These are phyloP conservation scores for Thalassiosira profunda DNA, from an alignment of 108 stramenopile species.

Conservation along the genomic window DNA sequence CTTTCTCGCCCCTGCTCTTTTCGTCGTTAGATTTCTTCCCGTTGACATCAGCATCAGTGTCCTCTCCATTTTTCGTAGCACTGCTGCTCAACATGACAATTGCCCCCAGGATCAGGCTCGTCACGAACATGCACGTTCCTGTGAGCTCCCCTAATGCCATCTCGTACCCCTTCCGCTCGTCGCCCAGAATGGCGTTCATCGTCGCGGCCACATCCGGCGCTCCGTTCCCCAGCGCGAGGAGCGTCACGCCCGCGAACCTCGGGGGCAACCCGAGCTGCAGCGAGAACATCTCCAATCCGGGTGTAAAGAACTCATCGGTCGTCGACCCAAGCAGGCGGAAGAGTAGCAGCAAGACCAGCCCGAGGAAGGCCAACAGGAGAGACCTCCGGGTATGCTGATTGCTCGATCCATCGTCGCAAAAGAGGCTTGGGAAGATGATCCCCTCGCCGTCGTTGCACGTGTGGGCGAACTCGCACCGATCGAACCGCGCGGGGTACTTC, in stretches of 20 bases:
- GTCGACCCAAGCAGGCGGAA: slow-evolving; percentile 93
- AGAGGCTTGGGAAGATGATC: slow-evolving; percentile 25
- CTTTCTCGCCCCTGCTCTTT: background rate
- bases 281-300: slow-evolving; percentile 92
- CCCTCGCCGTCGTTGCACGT: slow-evolving; percentile 83
- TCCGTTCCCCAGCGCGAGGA: slow-evolving; percentile 99
- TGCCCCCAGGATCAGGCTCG: slow-evolving; percentile 81
- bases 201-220: slow-evolving; percentile 97
- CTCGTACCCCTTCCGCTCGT: slow-evolving; percentile 80
- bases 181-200: slow-evolving; percentile 77
- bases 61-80: background rate
- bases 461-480: slow-evolving; percentile 78
- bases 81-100: slow-evolving; percentile 52
- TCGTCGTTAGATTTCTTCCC: background rate
- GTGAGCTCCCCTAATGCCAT: slow-evolving; percentile 92
- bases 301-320: slow-evolving; percentile 97
- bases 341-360: slow-evolving; percentile 49
- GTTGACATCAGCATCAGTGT: background rate
- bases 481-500: background rate
- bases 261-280: slow-evolving; percentile 88
- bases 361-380: slow-evolving; percentile 19
- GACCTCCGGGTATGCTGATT: slow-evolving; percentile 49
- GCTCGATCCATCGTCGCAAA: slow-evolving; percentile 23
- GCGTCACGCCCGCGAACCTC: slow-evolving; percentile 96
- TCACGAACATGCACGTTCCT: slow-evolving; percentile 96